phyloP scores from a whole-genome alignment of 129 eudicot genomes.

The Ambrosia trifida region DNA sequence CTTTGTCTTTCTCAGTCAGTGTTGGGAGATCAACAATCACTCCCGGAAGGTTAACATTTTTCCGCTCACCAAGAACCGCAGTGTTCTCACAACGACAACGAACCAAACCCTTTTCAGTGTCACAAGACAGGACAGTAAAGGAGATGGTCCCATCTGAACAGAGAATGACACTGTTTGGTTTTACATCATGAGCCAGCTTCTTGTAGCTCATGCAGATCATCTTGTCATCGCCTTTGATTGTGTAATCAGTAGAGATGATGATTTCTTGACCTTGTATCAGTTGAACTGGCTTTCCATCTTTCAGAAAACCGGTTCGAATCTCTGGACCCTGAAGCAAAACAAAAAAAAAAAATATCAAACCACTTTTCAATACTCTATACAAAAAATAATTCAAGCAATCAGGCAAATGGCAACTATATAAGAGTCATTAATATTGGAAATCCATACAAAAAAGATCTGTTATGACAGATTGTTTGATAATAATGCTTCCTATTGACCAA shows the following conservation, averaged over 20 bases:
- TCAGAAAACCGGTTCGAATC: background rate
- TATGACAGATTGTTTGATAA: too few relatives aligned
- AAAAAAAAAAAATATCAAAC: too few relatives aligned
- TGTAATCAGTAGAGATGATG: background rate
- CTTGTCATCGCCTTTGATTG: background rate
- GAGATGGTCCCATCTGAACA: background rate
- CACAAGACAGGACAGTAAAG: background rate
- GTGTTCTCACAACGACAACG: background rate
- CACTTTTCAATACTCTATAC: too few relatives aligned
- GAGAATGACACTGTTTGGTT: background rate
- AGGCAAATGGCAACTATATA: too few relatives aligned
- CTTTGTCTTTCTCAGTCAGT: background rate
- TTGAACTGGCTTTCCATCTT: background rate
- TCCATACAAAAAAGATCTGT: too few relatives aligned
- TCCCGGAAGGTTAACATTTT: background rate
- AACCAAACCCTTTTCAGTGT: background rate
- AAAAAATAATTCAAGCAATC: too few relatives aligned
- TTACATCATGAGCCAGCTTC: background rate
- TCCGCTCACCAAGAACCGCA: background rate
- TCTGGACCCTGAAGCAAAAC: conserved; percentile 5
- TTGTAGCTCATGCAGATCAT: conserved; percentile 4
- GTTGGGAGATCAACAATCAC: background rate
- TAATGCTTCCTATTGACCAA: too few relatives aligned
- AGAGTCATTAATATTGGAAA: too few relatives aligned
- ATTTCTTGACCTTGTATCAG: background rate